A percentile compares a stretch with the other conserved stretches of the same genome.
Evolutionary conservation across 202 grass and related monocot genomes (phyloP).

Genomic region (Miscanthus sacchariflorus): DNA sequence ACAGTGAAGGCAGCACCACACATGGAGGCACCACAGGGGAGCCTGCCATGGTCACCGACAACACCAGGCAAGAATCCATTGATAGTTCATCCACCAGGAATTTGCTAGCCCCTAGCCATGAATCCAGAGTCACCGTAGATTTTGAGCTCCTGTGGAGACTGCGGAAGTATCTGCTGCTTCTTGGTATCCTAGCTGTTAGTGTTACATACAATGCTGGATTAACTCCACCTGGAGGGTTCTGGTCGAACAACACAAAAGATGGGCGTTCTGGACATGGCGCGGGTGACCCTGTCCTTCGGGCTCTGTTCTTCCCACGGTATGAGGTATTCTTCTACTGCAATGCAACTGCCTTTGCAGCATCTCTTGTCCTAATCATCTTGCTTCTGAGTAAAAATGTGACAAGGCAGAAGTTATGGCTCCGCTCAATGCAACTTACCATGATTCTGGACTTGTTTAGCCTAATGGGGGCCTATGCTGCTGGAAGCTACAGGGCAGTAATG

Average conservation of each 20-base stretch:
- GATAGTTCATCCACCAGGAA: not conserved
- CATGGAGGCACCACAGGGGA: not conserved
- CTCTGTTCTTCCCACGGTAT: slow-evolving; percentile 5
- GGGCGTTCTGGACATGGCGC: slow-evolving; percentile 26
- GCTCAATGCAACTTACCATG: slow-evolving; percentile 54
- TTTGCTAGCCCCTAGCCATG: not conserved
- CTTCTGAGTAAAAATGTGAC: slow-evolving; percentile 52
- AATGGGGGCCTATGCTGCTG: slow-evolving; percentile 59
- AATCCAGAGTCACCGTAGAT: not conserved
- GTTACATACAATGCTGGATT: slow-evolving; percentile 71
- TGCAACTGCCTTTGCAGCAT: slow-evolving; percentile 54
- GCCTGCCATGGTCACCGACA: not conserved
- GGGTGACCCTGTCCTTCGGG: slow-evolving; percentile 48
- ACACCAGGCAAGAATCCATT: not conserved
- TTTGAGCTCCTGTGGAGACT: slow-evolving; percentile 53
- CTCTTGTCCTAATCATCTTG: slow-evolving; percentile 61
- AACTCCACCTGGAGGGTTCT: slow-evolving; percentile 56
- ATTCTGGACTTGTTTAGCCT: slow-evolving; percentile 51
- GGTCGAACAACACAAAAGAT: slow-evolving; percentile 13
- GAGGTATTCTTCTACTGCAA: slow-evolving; percentile 62
- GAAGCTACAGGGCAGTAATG: slow-evolving; percentile 51
- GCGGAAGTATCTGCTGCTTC: slow-evolving; percentile 57
- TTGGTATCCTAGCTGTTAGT: slow-evolving; percentile 50
- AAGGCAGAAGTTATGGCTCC: slow-evolving; percentile 37
- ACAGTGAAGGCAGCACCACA: not conserved